Base-by-base conservation (phyloP, 768 basidiomycete species). In the Russula earlei region DNA sequence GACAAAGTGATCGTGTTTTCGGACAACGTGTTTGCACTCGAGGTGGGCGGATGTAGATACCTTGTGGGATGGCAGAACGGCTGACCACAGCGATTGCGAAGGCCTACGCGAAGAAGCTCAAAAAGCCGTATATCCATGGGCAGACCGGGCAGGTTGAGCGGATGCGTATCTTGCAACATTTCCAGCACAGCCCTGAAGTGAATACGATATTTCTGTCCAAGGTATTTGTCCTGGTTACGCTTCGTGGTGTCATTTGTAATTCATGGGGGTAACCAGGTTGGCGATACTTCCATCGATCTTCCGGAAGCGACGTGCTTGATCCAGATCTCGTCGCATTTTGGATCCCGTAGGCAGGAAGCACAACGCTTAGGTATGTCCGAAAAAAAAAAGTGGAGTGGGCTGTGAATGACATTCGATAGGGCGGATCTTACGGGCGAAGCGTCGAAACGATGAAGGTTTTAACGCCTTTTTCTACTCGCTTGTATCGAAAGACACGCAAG, bases 1-100 rank as follows among this genome's bases (percentile, higher is more conserved):
- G 96, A 99, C 72, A 99, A 99, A 73, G 91, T 98, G 63, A 99
- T 99, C 60, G 96, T 99, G 1, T 99, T 99, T 67, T 97, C 94
- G 3, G 96, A 99, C 69, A 98, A 99, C 68, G 95, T 99, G 20
- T 99, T 80, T 66, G 94, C 96, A 0, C 74, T 98, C 24, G 92
- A 97, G 85, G 94, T 93, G 56, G 47, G 78, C 54, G 15, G 17
- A 19, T 19, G 31, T 3, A n/a, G 15, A 22, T 12, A 17, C 34
- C 41, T 25, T 25, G 37, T 38, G 37, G 11, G 27, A n/a, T 17
- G 17, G 40, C 20, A 17, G 49, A 33, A 10, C 25, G 22, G 22
- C 52, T 56, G 24, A 48, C 17, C 20, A 50, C 0, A 15, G 34
- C 33, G 44, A 40, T 22, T 56, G 31, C 40, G 12, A 6, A 91